These are phyloP conservation scores for Dujonia santamariae DNA, from an alignment of 1,139 yeast genomes.

Conservation along the genomic window DNA sequence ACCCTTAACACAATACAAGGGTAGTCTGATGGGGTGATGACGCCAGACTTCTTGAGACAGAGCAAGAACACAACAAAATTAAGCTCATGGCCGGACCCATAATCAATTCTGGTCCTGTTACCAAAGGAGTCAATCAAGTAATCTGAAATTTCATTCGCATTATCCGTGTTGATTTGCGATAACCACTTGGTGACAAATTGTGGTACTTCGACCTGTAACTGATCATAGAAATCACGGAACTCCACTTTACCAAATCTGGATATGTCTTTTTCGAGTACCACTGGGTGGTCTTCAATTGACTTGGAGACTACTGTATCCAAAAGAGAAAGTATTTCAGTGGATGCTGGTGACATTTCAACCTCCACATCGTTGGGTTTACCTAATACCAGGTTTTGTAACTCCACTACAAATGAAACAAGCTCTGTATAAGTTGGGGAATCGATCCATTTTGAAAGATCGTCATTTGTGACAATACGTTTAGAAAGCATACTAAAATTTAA, in stretches of 20 bases:
- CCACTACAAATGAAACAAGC: conserved; percentile 53
- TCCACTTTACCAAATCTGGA: conserved; percentile 92
- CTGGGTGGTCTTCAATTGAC: conserved; percentile 60
- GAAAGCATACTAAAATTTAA: neutral
- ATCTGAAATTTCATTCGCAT: conserved; percentile 37
- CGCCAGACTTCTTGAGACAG: conserved; percentile 45
- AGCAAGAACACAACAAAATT: conserved; percentile 74
- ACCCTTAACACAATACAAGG: conserved; percentile 57
- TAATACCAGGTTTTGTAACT: conserved; percentile 61
- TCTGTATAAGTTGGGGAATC: conserved; percentile 47
- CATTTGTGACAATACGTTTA: conserved; percentile 48
- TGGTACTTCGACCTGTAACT: conserved; percentile 33
- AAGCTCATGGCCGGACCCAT: conserved; percentile 96
- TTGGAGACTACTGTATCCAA: conserved; percentile 42
- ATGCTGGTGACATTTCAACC: conserved; percentile 27
- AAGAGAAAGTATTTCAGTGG: conserved; percentile 21
- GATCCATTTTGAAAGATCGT: conserved; percentile 67
- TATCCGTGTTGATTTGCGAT: conserved; percentile 8
- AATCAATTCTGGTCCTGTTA: conserved; percentile 80
- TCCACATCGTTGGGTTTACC: conserved; percentile 58
- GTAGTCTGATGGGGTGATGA: conserved; percentile 34
- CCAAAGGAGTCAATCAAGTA: conserved; percentile 82
- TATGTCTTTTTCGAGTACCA: conserved; percentile 55
- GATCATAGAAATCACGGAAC: conserved; percentile 81
- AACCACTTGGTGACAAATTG: too few species aligned